Evolutionary conservation across 78 protist species (phyloP).

Genomic region (Salpingoeca rosetta): DNA sequence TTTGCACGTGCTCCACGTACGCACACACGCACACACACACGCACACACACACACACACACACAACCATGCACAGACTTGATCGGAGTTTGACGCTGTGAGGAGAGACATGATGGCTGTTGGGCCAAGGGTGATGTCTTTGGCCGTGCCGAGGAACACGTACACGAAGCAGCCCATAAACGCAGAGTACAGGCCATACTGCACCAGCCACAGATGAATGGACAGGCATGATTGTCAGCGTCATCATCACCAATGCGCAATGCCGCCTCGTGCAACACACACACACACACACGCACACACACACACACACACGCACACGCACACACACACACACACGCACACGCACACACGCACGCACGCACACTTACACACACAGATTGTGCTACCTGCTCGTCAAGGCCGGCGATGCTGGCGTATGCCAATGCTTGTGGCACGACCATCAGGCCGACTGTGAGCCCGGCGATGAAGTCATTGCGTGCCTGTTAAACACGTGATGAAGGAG

Average conservation of each 20-base stretch:
- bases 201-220: too few species aligned
- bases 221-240: too few species aligned
- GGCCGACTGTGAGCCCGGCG: conserved; percentile 31
- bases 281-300: not conserved
- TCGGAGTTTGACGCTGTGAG: not conserved
- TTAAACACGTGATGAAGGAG: too few species aligned
- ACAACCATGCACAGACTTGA: too few species aligned
- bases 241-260: not conserved
- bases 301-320: not conserved
- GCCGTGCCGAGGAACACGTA: not conserved
- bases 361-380: not conserved
- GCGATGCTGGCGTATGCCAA: conserved; percentile 32
- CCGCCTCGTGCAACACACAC: not conserved
- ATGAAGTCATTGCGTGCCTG: not conserved
- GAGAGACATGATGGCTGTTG: conserved; percentile 14
- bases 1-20: too few species aligned
- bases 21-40: too few species aligned
- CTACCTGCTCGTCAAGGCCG: not conserved
- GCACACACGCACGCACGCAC: not conserved
- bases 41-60: too few species aligned
- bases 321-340: not conserved
- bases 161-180: not conserved
- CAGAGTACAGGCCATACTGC: not conserved
- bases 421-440: conserved; percentile 31
- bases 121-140: not conserved